Base-by-base conservation (phyloP, 2,329 filamentous ascomycete genomes). In the Venturia aucupariae region DNA sequence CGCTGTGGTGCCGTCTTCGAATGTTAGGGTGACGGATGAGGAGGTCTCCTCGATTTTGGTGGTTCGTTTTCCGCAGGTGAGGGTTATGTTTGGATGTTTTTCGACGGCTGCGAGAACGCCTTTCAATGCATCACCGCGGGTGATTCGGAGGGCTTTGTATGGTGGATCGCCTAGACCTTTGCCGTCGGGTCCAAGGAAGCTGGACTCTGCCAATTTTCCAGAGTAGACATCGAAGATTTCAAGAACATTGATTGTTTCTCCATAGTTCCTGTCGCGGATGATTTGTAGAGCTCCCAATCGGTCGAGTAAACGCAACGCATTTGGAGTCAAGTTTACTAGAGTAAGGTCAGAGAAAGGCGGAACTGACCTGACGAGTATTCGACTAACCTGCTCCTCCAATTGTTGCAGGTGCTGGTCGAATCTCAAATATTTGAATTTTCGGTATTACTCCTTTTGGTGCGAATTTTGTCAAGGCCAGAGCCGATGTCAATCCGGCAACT, bases 51-150 rank as follows among this genome's bases (percentile, higher is more conserved):
- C 68, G 35, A 75, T 74, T 3, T 68, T 68, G 19, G 73, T 64
- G 4, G 79, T 71, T 61, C 76, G 75, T 69, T 77, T 78, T 4
- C 77, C 76, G 63, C 75, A 80, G 19, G 75, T 68, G 8, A 80
- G 67, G n/a, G 74, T 67, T 22, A 79, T 68, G 48, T 64, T 64
- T 8, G 66, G 68, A 8, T 69, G 68, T 55, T 74, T 74, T 63
- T 77, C 72, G 5, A 75, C 68, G 3, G 76, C 71, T 0, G 72
- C 70, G 63, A 79, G 67, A 75, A 80, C 71, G 2, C 76, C 76
- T 7, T 78, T 66, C 0, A 77, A 74, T 4, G 79, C 71, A 15
- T 73, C 70, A 55, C 76, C 76, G 4, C 78, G 73, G 74, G 77
- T 75, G 24, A 79, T 73, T 17, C 78, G 69, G 13, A 69, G 55